phyloP scores from a whole-genome alignment of 768 basidiomycete species.

The Candolleomyces efflorescens region DNA sequence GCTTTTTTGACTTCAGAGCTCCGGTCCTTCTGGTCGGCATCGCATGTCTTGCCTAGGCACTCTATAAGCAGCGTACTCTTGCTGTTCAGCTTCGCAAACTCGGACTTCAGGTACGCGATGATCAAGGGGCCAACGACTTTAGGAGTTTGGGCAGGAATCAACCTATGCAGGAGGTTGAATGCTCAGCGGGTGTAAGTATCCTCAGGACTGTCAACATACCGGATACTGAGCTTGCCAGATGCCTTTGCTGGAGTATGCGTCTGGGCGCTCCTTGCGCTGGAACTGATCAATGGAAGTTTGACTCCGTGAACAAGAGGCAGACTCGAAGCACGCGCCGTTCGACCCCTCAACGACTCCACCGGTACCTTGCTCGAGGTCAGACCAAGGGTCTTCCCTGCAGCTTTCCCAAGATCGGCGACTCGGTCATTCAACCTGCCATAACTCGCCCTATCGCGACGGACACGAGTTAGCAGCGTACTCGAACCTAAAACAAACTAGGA shows the following conservation, averaged over 20 bases:
- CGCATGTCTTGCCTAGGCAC: slow-evolving; percentile 83
- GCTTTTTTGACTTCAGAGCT: slow-evolving; percentile 85
- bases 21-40: slow-evolving; percentile 83
- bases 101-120: slow-evolving; percentile 59
- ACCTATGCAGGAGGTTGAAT: slow-evolving; percentile 32
- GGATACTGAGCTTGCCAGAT: slow-evolving; percentile 91
- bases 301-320: slow-evolving; percentile 94
- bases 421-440: slow-evolving; percentile 75
- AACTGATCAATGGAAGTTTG: slow-evolving; percentile 86
- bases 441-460: slow-evolving; percentile 49
- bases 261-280: slow-evolving; percentile 78
- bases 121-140: slow-evolving; percentile 70
- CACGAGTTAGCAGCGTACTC: neutral
- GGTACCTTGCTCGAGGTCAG: slow-evolving; percentile 77
- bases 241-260: slow-evolving; percentile 94
- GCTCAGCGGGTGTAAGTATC: neutral
- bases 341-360: slow-evolving; percentile 81
- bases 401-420: slow-evolving; percentile 65
- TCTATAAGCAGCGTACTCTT: slow-evolving; percentile 81
- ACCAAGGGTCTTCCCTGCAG: slow-evolving; percentile 70
- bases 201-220: slow-evolving; percentile 37
- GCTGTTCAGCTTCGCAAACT: slow-evolving; percentile 80
- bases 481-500: too few relatives aligned
- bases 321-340: slow-evolving; percentile 87
- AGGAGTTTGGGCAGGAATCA: slow-evolving; percentile 87